phyloP scores from a whole-genome alignment of 208 protist species.

The Wallacemonas sp. region DNA sequence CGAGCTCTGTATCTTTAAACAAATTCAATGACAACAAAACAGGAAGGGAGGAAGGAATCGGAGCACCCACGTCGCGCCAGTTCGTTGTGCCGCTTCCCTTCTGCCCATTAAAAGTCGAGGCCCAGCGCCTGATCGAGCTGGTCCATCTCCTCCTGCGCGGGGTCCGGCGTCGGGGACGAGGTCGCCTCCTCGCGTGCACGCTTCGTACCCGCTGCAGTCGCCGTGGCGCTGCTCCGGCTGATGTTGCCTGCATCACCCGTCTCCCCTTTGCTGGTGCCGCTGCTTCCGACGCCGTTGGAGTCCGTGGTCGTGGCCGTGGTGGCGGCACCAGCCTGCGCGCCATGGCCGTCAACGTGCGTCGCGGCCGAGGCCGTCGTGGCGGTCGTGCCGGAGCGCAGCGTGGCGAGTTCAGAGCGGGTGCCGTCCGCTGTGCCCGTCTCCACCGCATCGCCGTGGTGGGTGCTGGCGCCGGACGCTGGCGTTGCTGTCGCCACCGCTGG shows the following conservation, averaged over 20 bases:
- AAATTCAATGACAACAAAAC: not conserved
- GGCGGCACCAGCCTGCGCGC: too few species aligned
- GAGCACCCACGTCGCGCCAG: not conserved
- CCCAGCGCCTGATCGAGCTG: constrained; percentile 77
- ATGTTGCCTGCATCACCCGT: too few species aligned
- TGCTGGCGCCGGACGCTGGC: too few species aligned
- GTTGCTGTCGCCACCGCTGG: constrained; percentile 20
- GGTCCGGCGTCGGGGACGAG: not conserved
- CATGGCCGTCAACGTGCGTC: too few species aligned
- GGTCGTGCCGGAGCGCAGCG: not conserved
- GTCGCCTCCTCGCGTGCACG: constrained; percentile 16
- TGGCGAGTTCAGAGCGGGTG: not conserved
- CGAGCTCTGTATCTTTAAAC: too few species aligned
- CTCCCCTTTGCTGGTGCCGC: too few species aligned
- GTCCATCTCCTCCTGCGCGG: constrained; percentile 36
- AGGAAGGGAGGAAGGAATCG: constrained; percentile 16
- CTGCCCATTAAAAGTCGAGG: constrained; percentile 66
- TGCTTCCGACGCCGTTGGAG: too few species aligned
- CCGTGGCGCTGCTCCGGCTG: too few species aligned
- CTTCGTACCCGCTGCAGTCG: constrained; percentile 12
- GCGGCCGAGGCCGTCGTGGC: constrained; percentile 10
- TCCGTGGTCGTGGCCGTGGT: too few species aligned
- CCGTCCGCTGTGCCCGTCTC: not conserved
- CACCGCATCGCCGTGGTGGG: too few species aligned
- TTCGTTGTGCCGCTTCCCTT: too few species aligned